These are phyloP conservation scores for Trichoderma sp. DNA, from an alignment of 2,329 filamentous ascomycete genomes.

Conservation along the genomic window DNA sequence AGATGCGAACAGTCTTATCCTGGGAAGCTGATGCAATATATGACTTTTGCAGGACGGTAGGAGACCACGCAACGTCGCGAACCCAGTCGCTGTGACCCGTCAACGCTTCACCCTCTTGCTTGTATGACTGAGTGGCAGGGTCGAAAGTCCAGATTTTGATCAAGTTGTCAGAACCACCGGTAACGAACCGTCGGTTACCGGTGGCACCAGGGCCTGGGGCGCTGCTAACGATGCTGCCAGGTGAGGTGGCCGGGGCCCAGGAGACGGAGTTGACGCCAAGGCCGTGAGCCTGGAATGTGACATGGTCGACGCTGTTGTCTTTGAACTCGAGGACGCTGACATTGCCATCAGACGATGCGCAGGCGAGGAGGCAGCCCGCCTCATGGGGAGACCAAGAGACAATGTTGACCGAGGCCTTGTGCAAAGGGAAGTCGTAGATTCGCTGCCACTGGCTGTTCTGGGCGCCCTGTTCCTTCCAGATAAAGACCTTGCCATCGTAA, in stretches of 20 bases:
- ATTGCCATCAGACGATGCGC: constrained; percentile 89
- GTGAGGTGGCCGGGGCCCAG: constrained; percentile 84
- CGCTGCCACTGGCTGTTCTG: constrained; percentile 67
- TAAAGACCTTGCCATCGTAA: constrained; percentile 97
- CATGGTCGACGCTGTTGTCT: constrained; percentile 88
- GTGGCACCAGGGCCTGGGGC: constrained; percentile 57
- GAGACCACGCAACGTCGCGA: constrained; percentile 94
- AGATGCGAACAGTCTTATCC: constrained; percentile 96
- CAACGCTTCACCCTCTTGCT: constrained; percentile 62
- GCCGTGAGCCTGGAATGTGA: constrained; percentile 86
- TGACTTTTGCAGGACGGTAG: constrained; percentile 88
- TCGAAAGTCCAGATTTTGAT: constrained; percentile 93
- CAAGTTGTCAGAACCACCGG: constrained; percentile 88
- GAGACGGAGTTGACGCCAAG: constrained; percentile 93
- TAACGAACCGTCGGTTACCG: constrained; percentile 80
- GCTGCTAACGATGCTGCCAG: constrained; percentile 80
- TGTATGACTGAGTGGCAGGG: constrained; percentile 57
- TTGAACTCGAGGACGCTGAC: constrained; percentile 96
- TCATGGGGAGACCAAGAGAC: constrained; percentile 98
- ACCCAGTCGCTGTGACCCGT: constrained; percentile 93
- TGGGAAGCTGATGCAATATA: constrained; percentile 96
- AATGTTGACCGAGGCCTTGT: constrained; percentile 95
- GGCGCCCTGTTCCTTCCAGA: constrained; percentile 84
- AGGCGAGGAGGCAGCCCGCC: constrained; percentile 88
- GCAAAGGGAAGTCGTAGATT: constrained; percentile 88